Evolutionary conservation across 1,139 yeast species (phyloP).

Genomic region (Chernovozyma sophiae-reginae): DNA sequence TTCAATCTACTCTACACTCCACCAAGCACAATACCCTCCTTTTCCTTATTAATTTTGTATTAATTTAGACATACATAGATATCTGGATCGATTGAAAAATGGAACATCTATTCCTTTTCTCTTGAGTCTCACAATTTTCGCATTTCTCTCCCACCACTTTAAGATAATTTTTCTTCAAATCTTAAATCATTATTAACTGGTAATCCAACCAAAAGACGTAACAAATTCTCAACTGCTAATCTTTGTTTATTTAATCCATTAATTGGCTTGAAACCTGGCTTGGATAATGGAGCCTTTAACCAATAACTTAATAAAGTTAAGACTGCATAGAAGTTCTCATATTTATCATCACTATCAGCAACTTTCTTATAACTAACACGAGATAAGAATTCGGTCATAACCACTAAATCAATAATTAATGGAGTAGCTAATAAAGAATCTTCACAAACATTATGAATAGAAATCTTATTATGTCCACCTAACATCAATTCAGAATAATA

Average conservation of each 20-base stretch:
- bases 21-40: too few relatives aligned
- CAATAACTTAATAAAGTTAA: conserved; percentile 87
- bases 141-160: too few relatives aligned
- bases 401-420: conserved; percentile 83
- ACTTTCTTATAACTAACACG: conserved; percentile 74
- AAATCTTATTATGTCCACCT: conserved; percentile 94
- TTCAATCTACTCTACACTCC: too few relatives aligned
- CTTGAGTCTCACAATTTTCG: too few relatives aligned
- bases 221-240: conserved; percentile 83
- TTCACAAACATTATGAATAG: conserved; percentile 94
- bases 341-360: conserved; percentile 36
- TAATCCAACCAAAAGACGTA: conserved; percentile 85
- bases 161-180: conserved; percentile 81
- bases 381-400: conserved; percentile 84
- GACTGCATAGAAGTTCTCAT: conserved; percentile 76
- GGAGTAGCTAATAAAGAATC: conserved; percentile 95
- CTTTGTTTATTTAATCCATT: conserved; percentile 95
- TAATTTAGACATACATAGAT: too few relatives aligned
- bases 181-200: conserved; percentile 89
- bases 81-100: too few relatives aligned
- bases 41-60: too few relatives aligned
- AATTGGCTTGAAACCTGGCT: conserved; percentile 86
- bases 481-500: conserved; percentile 95
- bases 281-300: conserved; percentile 94
- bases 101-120: too few relatives aligned